Percentiles rank a stretch among this genome's conserved stretches.
Conservation (phyloP, 2,329 filamentous ascomycete species). For the Exophiala spinifera region DNA sequence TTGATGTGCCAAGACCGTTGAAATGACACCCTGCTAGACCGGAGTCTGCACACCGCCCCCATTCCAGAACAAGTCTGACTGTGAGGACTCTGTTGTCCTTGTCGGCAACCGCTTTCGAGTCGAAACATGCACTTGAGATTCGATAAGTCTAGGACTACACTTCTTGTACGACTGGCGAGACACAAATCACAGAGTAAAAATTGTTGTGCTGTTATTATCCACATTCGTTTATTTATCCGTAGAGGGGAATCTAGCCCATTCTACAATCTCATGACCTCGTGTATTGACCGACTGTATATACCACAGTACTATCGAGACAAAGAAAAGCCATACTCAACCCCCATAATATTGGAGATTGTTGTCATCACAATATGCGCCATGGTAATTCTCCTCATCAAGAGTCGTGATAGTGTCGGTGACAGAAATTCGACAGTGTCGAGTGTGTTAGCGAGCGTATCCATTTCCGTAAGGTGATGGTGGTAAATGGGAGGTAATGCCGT, state of each 20-base stretch:
- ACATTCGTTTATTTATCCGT: neutral
- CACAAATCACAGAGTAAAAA: no score
- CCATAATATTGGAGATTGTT: neutral
- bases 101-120: no score
- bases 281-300: neutral
- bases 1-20: no score
- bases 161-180: no score
- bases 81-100: no score
- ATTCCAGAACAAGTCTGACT: no score
- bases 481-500: conserved; percentile 17
- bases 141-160: no score
- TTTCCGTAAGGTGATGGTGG: conserved; percentile 13
- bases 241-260: neutral
- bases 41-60: no score
- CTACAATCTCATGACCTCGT: neutral
- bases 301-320: neutral
- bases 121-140: no score
- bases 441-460: conserved; percentile 14
- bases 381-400: neutral
- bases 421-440: neutral
- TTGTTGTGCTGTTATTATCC: no score
- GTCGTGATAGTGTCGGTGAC: neutral
- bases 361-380: neutral
- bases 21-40: no score
- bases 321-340: neutral